phyloP scores from a whole-genome alignment of 169 alveolate species.

The Cryptosporidium meleagridis region DNA sequence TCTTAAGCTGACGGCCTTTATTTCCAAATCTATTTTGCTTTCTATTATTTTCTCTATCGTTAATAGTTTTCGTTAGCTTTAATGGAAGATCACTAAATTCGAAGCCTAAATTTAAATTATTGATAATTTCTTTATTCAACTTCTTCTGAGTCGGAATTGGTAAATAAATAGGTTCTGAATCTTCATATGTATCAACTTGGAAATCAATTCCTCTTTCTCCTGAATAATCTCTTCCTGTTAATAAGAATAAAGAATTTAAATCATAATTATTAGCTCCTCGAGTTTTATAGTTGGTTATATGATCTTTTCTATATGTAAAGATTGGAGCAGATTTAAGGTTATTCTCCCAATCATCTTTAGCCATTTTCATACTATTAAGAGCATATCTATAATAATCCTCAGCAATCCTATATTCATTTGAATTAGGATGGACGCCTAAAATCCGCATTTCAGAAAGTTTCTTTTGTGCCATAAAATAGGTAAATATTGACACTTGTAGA shows the following conservation, averaged over 20 bases:
- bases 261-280: neutral
- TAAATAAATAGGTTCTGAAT: neutral
- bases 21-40: constrained; percentile 2
- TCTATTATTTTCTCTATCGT: constrained; percentile 4
- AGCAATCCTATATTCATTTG: constrained; percentile 2
- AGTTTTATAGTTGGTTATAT: neutral
- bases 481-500: constrained; percentile 10
- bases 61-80: neutral
- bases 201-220: constrained; percentile 69
- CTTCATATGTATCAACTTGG: constrained; percentile 8
- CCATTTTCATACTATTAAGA: neutral
- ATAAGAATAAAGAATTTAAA: neutral
- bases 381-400: neutral
- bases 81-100: constrained; percentile 1
- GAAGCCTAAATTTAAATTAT: constrained; percentile 26
- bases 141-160: neutral
- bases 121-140: neutral
- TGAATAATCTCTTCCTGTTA: neutral
- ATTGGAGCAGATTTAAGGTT: neutral
- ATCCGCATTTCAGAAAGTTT: neutral
- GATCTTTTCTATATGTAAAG: constrained; percentile 10
- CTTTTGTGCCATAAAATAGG: constrained; percentile 12
- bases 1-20: neutral
- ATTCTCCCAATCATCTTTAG: constrained; percentile 29
- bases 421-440: neutral